These are phyloP conservation scores for Russula vinacea DNA, from an alignment of 768 basidiomycete species.

Conservation along the genomic window DNA sequence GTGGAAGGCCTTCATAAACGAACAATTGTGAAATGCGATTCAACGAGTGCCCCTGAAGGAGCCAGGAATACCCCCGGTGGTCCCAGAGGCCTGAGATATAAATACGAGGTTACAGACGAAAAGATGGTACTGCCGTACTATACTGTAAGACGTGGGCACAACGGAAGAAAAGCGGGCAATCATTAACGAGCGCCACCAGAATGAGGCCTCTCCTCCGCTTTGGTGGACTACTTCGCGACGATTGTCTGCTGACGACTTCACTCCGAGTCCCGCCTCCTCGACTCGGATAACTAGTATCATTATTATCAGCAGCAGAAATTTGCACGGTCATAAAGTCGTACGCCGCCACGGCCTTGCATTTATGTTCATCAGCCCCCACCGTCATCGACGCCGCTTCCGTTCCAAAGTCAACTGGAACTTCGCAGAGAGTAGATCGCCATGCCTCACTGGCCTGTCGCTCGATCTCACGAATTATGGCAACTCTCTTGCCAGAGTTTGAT, in stretches of 20 bases:
- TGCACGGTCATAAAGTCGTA: slow-evolving; percentile 30
- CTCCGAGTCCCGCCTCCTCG: neutral
- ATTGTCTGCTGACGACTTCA: too few relatives aligned
- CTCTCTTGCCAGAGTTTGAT: slow-evolving; percentile 34
- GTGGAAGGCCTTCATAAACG: neutral
- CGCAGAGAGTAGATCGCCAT: slow-evolving; percentile 43
- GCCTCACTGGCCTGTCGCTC: slow-evolving; percentile 59
- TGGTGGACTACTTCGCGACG: neutral
- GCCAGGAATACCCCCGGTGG: too few relatives aligned
- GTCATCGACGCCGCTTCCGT: neutral
- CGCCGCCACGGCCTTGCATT: slow-evolving; percentile 28
- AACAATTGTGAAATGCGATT: neutral
- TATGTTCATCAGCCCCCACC: neutral
- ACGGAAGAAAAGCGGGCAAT: neutral
- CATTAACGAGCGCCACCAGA: neutral
- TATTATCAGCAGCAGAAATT: neutral
- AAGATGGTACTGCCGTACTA: neutral
- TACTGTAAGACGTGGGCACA: neutral
- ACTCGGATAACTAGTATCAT: neutral
- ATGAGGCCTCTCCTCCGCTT: slow-evolving; percentile 10
- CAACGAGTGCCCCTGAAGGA: neutral
- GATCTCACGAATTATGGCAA: slow-evolving; percentile 56
- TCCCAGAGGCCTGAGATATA: neutral
- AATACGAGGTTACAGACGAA: neutral
- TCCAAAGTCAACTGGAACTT: neutral